Evolutionary conservation across 148 eudicot species (phyloP), one percentile per base, ranked within the genome.

Genomic region (Cornus kousa): DNA sequence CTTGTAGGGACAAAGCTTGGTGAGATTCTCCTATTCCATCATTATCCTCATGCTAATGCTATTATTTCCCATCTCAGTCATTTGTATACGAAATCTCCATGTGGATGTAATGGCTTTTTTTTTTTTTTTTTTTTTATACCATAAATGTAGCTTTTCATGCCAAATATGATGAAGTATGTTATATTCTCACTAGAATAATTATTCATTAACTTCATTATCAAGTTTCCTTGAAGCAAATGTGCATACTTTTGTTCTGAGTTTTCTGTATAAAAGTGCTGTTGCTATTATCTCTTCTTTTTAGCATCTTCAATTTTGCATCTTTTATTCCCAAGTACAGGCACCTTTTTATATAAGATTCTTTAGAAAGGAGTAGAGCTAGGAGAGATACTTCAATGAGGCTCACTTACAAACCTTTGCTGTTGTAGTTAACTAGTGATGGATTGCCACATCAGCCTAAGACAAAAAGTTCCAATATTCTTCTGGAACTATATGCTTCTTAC

Each of bases 1-100:
- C 92, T 93, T 74, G 94, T 93, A 74, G 97, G 95, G 82, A 90
- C 97, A 78, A 93, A 93, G 89, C 92, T 91, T 50, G 97, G 97
- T 91, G 60, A 75, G 87, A 69, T 78, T 83, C 64, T 62, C 72
- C 23, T 64, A 32, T 46, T 62, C 78, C 55, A 7, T 71, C 32
- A n/a, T 75, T 71, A 76, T 60, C 67, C 19, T 59, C 67, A n/a
- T n/a, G 16, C 32, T 40, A 71, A 28, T 70, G 55, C 72, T 70
- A 70, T 31, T 60, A 16, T 40, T 48, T 28, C 16, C 8, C 55
- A 33, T 37, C 14, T 19, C n/a, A 1, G 48, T 9, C 7, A 50
- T 76, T 67, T 68, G 24, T 65, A 19, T 74, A 16, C 28, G n/a
- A 73, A 60, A 17, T 35, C 11, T 72, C 8, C 19, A 43, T 23